Evolutionary conservation across 768 basidiomycete species (phyloP), one percentile per base, ranked within the genome.

Genomic region (Rossbeevera mucosa): DNA sequence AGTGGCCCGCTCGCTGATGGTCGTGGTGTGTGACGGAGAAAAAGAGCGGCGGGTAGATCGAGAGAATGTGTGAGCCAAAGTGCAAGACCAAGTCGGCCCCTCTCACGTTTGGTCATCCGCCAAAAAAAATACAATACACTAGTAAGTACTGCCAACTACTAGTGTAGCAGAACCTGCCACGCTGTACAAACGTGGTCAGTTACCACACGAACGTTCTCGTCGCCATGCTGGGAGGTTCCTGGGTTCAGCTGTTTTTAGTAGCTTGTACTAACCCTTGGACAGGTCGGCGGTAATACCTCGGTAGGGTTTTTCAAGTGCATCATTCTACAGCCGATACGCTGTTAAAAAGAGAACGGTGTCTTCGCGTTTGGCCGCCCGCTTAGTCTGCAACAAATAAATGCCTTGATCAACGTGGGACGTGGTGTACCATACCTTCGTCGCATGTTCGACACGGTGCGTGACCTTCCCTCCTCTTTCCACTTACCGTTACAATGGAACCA

Each of bases 21-120:
- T 4, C 36, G 45, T 25, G 40, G 22, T 28, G 52, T n/a, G 45
- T 29, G 38, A 36, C 1, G 5, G 16, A 36, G 28, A 30, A 52
- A 63, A 63, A 42, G 63, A 63, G 51, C 53, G 63, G 63, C 57
- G 43, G 54, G 36, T 49, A 47, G 47, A 25, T 40, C 30, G 44
- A 54, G 61, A 46, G 62, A 51, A 62, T 26, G 36, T 60, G 20
- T 14, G 7, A 18, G 38, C 3, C 9, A 3, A 7, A 21, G 20
- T 26, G 26, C 26, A 26, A 26, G 28, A 16, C 22, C 20, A 21
- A 24, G 5, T 4, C 24, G 9, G 40, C 21, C 40, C 20, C 40
- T 41, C 20, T 41, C 40, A 38, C 36, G 9, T 28, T 36, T 36
- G 36, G 36, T 38, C 36, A 38, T 38, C 36, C 36, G 26, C 4